A percentile compares a stretch with the other conserved stretches of the same genome.
phyloP scores from a whole-genome alignment of 306 rosid genomes.

The Fagus crenata region DNA sequence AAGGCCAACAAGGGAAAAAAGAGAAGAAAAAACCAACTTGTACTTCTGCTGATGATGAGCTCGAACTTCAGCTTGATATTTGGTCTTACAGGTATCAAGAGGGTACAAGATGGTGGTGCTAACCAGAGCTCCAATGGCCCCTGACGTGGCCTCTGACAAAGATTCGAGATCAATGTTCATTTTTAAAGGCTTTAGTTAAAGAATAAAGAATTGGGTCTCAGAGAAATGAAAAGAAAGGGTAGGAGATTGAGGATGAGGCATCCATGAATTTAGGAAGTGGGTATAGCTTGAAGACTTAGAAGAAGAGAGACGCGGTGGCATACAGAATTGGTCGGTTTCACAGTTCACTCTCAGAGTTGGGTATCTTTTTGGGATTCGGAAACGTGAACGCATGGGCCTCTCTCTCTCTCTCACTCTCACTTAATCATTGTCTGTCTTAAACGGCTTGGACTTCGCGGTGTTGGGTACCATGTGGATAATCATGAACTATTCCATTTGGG shows the following conservation, averaged over 20 bases:
- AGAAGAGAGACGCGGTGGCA: slow-evolving; percentile 15
- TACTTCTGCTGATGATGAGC: slow-evolving; percentile 68
- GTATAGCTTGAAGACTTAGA: not conserved
- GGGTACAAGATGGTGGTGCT: slow-evolving; percentile 90
- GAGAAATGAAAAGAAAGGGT: slow-evolving; percentile 21
- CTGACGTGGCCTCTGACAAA: slow-evolving; percentile 86
- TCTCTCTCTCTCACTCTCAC: not conserved
- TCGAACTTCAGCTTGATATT: slow-evolving; percentile 93
- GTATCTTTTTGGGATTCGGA: slow-evolving; percentile 39
- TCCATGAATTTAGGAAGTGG: slow-evolving; percentile 24
- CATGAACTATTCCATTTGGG: no score
- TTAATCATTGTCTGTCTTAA: no score
- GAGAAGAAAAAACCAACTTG: slow-evolving; percentile 43
- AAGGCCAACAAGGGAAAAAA: slow-evolving; percentile 2
- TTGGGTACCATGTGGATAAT: no score
- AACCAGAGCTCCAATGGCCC: slow-evolving; percentile 90
- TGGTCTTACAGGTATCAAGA: slow-evolving; percentile 94
- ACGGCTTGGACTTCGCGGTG: not conserved
- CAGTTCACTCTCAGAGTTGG: not conserved
- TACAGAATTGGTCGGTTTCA: not conserved
- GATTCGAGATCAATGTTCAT: slow-evolving; percentile 84
- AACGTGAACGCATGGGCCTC: slow-evolving; percentile 9
- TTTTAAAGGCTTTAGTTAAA: not conserved
- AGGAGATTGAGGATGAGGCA: slow-evolving; percentile 1
- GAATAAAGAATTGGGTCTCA: slow-evolving; percentile 31